Percentiles rank a stretch among this genome's conserved stretches.
Evolutionary conservation across 2,329 filamentous ascomycete species (phyloP).

Genomic region (Coniochaeta sp.): DNA sequence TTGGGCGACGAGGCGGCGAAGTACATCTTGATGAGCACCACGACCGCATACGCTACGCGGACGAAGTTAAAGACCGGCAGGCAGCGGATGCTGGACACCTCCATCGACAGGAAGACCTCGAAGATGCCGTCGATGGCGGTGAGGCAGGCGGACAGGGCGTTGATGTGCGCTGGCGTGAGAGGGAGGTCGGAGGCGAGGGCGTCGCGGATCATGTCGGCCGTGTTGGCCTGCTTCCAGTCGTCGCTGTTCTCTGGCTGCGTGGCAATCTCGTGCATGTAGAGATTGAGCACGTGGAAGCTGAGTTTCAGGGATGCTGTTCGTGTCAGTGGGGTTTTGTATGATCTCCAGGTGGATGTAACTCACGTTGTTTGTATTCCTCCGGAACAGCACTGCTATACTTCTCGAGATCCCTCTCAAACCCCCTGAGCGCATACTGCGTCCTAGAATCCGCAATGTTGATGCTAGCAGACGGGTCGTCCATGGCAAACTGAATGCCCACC

Average conservation of each 20-base stretch:
- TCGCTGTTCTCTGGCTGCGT: conserved; percentile 58
- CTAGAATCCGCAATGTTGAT: conserved; percentile 54
- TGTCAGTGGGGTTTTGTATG: too few relatives aligned
- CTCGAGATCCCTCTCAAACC: conserved; percentile 58
- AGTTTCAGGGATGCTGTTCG: conserved; percentile 52
- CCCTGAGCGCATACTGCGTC: conserved; percentile 56
- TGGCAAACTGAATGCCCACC: conserved; percentile 56
- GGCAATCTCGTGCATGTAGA: conserved; percentile 72
- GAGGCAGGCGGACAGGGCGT: conserved; percentile 60
- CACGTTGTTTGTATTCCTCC: conserved; percentile 47
- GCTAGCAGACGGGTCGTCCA: conserved; percentile 54
- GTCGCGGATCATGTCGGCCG: conserved; percentile 35
- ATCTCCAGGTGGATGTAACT: too few relatives aligned
- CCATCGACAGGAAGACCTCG: conserved; percentile 56
- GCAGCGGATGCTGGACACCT: conserved; percentile 50
- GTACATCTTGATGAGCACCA: conserved; percentile 69
- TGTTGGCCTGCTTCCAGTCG: conserved; percentile 41
- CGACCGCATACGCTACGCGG: conserved; percentile 63
- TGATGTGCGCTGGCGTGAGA: conserved; percentile 54
- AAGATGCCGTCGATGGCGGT: conserved; percentile 60
- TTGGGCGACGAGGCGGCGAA: conserved; percentile 57
- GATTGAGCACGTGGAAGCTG: conserved; percentile 56
- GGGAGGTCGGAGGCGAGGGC: conserved; percentile 29
- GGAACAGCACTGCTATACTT: conserved; percentile 51
- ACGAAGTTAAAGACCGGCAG: conserved; percentile 67